These are phyloP conservation scores for Panicum hallii DNA, from an alignment of 202 grass and related monocot species.

Conservation along the genomic window DNA sequence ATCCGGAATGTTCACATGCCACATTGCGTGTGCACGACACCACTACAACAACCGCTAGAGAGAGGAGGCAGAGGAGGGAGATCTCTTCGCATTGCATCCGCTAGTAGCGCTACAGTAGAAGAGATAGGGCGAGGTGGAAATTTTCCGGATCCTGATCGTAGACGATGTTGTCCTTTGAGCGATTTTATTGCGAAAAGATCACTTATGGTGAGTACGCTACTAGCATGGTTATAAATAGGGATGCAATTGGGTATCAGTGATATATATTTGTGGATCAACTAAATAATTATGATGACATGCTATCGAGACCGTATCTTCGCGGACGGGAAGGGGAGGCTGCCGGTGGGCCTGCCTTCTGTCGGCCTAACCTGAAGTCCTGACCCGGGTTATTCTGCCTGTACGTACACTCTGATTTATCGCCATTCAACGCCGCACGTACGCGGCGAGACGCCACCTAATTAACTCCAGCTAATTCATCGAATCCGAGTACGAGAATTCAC, in stretches of 20 bases:
- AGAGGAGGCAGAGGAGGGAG: background rate
- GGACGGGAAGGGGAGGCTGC: background rate
- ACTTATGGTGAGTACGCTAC: background rate
- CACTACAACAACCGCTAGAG: background rate
- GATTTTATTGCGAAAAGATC: background rate
- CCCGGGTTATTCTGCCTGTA: background rate
- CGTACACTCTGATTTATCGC: slow-evolving; percentile 18
- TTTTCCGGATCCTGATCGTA: background rate
- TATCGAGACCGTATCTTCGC: background rate
- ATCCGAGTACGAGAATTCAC: slow-evolving; percentile 40
- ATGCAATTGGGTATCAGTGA: too few species aligned
- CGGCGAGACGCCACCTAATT: background rate
- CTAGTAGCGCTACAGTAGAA: background rate
- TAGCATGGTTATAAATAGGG: accelerated
- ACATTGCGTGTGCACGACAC: background rate
- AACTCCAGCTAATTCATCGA: slow-evolving; percentile 6
- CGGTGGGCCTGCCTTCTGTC: background rate
- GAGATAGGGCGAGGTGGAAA: background rate
- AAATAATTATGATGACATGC: too few species aligned
- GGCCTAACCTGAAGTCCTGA: background rate
- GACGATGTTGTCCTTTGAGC: background rate
- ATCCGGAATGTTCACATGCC: slow-evolving; percentile 41
- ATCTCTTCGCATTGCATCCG: background rate
- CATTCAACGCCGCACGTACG: slow-evolving; percentile 24
- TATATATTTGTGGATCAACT: too few species aligned